Conservation (phyloP, 129 eudicot genomes). For the Flaveria brownii region DNA sequence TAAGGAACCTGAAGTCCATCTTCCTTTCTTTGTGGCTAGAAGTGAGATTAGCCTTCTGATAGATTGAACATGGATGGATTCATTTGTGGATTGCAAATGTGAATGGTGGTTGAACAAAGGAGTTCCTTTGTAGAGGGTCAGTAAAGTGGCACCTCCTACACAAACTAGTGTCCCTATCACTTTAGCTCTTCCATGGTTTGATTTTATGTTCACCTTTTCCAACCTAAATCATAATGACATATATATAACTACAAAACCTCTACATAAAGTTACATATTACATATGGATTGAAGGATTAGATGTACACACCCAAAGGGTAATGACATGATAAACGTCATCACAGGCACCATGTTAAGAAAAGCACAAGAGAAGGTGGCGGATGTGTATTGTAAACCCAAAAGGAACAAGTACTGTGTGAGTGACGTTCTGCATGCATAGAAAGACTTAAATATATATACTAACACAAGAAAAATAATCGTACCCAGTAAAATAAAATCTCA, state of each 20-base stretch:
- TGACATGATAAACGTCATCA: slow-evolving; percentile 60
- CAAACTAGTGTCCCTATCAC: slow-evolving; percentile 58
- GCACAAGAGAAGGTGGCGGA: slow-evolving; percentile 77
- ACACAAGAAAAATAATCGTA: background rate
- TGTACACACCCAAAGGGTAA: slow-evolving; percentile 59
- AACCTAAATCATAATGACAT: slow-evolving; percentile 41
- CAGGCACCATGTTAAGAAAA: slow-evolving; percentile 74
- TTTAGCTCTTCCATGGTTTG: slow-evolving; percentile 61
- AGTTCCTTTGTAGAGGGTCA: slow-evolving; percentile 61
- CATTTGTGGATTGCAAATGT: slow-evolving; percentile 19
- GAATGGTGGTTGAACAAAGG: slow-evolving; percentile 47
- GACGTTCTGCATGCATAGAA: slow-evolving; percentile 50
- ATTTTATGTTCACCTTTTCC: slow-evolving; percentile 53
- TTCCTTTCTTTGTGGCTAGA: slow-evolving; percentile 28
- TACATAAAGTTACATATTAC: background rate
- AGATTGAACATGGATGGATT: slow-evolving; percentile 23
- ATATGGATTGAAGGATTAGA: background rate
- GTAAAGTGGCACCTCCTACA: slow-evolving; percentile 55
- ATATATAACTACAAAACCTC: background rate
- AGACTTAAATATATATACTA: background rate
- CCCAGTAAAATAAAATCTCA: too few relatives aligned
- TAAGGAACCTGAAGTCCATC: slow-evolving; percentile 50
- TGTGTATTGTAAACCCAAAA: slow-evolving; percentile 60
- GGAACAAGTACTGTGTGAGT: slow-evolving; percentile 60
- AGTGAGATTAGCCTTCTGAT: slow-evolving; percentile 20